These are phyloP conservation scores for Populus nigra DNA, from an alignment of 345 rosid genomes.

Conservation along the genomic window DNA sequence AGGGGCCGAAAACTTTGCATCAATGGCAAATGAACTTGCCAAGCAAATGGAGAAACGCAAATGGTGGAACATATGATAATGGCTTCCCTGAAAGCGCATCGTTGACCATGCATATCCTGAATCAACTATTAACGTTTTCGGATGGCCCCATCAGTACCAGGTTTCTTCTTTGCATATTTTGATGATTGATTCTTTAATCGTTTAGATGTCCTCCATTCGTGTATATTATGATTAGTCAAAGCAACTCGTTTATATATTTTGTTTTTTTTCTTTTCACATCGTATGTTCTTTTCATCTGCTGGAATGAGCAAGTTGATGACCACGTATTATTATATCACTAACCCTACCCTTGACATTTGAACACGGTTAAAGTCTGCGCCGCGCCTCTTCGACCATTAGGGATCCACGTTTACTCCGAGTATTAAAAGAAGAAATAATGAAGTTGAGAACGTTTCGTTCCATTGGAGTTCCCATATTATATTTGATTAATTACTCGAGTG, in stretches of 20 bases:
- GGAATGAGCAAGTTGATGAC: background rate
- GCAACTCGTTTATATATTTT: background rate
- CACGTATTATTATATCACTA: background rate
- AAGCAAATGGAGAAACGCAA: constrained; percentile 82
- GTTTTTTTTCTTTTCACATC: background rate
- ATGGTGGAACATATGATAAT: constrained; percentile 70
- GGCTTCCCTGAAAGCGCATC: background rate
- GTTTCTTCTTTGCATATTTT: background rate
- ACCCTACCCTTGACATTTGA: background rate
- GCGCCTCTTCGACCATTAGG: background rate
- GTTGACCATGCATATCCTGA: background rate
- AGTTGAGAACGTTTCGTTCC: background rate
- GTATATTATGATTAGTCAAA: background rate
- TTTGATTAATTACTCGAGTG: background rate
- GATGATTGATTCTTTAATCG: background rate
- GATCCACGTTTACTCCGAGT: background rate
- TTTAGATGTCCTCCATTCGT: background rate
- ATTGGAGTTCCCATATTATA: background rate
- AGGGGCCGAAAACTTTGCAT: constrained; percentile 75
- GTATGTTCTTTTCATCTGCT: background rate
- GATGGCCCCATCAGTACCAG: background rate
- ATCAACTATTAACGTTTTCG: background rate
- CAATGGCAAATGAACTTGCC: constrained; percentile 72
- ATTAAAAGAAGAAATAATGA: background rate
- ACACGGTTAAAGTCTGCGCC: background rate